A percentile compares a stretch with the other conserved stretches of the same genome.
Conservation (phyloP, 2,329 filamentous ascomycete genomes). For the Lecanicillium sp. region DNA sequence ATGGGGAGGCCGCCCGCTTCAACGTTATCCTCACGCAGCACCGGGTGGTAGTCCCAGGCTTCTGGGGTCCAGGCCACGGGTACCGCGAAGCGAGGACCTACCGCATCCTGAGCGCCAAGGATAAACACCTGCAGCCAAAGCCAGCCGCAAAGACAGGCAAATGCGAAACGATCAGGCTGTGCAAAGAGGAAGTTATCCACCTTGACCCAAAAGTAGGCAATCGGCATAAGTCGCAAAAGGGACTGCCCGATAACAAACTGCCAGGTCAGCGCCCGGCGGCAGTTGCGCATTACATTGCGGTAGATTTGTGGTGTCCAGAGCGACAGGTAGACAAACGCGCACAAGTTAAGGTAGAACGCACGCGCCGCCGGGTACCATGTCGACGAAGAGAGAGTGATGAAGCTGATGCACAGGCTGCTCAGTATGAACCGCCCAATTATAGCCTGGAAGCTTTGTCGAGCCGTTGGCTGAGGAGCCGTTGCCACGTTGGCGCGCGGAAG, state of each 20-base stretch:
- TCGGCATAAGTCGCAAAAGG: conserved; percentile 65
- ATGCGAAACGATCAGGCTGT: conserved; percentile 56
- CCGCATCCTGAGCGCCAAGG: conserved; percentile 72
- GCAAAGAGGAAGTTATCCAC: conserved; percentile 76
- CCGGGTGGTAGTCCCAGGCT: conserved; percentile 91
- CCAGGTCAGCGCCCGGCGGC: conserved; percentile 84
- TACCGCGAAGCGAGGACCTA: conserved; percentile 84
- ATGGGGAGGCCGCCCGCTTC: conserved; percentile 77
- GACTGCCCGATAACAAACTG: conserved; percentile 84
- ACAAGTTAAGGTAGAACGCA: conserved; percentile 49
- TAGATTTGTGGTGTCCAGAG: conserved; percentile 90
- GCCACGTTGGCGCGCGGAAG: conserved; percentile 15
- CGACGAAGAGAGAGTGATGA: conserved; percentile 51
- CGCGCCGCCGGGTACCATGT: conserved; percentile 53
- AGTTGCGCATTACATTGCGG: conserved; percentile 85
- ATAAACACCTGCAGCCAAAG: conserved; percentile 78
- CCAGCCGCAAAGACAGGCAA: conserved; percentile 60
- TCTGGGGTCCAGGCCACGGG: conserved; percentile 60
- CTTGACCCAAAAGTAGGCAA: conserved; percentile 78
- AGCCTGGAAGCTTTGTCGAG: conserved; percentile 40
- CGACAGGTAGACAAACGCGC: conserved; percentile 73
- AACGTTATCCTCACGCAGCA: conserved; percentile 73
- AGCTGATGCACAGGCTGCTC: conserved; percentile 45
- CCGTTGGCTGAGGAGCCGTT: conserved; percentile 17
- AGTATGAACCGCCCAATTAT: conserved; percentile 52